Conservation (phyloP, 2,329 filamentous ascomycete genomes). For the Mariannaea elegans region DNA sequence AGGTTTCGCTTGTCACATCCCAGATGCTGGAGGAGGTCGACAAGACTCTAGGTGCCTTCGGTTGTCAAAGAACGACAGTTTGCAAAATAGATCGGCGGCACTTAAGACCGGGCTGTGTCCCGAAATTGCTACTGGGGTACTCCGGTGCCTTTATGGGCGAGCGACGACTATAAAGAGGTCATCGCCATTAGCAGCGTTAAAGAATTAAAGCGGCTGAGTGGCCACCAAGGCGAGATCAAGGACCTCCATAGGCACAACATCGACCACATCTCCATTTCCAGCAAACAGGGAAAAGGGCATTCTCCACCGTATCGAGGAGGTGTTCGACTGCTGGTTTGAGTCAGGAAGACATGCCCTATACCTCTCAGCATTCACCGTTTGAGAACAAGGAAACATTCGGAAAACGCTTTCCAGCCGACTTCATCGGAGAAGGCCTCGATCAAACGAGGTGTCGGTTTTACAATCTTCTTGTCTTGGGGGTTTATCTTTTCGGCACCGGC, state of each 20-base stretch:
- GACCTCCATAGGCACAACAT: conserved; percentile 39
- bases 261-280: conserved; percentile 39
- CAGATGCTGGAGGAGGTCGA: conserved; percentile 37
- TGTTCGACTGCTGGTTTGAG: conserved; percentile 43
- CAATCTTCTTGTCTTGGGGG: conserved; percentile 38
- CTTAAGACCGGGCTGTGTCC: conserved; percentile 37
- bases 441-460: conserved; percentile 44
- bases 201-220: conserved; percentile 37
- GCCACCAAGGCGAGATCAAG: conserved; percentile 31
- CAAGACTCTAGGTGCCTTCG: conserved; percentile 36
- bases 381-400: conserved; percentile 35
- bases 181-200: conserved; percentile 36
- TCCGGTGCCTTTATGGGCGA: conserved; percentile 39
- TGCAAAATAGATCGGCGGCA: conserved; percentile 37
- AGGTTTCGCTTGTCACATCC: conserved; percentile 32
- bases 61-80: conserved; percentile 41
- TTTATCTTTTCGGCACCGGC: conserved; percentile 36
- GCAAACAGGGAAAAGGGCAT: conserved; percentile 37
- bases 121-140: conserved; percentile 40
- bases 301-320: conserved; percentile 37
- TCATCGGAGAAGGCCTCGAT: conserved; percentile 41
- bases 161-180: conserved; percentile 39
- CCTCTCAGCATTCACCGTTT: conserved; percentile 38
- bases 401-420: conserved; percentile 36
- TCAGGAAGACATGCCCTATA: conserved; percentile 41